Evolutionary conservation across 345 rosid species (phyloP).

Genomic region (Citropsis articulata): DNA sequence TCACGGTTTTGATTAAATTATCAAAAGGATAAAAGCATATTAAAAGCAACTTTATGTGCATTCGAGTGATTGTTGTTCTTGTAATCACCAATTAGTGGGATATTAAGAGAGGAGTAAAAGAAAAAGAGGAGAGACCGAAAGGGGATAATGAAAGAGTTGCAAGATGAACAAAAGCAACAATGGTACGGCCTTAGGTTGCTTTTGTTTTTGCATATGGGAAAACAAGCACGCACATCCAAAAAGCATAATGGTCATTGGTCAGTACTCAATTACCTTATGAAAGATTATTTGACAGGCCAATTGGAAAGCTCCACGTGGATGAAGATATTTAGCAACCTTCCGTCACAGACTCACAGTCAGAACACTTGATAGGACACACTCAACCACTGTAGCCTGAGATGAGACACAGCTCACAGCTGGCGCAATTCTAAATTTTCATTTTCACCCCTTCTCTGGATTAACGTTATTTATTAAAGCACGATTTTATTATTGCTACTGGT

Average conservation of each 20-base stretch:
- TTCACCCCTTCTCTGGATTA: background rate
- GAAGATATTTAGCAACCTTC: constrained; percentile 5
- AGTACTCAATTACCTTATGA: background rate
- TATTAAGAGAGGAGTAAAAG: background rate
- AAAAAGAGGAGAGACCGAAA: too few species aligned
- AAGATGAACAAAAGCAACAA: background rate
- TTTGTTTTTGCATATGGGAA: background rate
- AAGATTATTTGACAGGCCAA: constrained; percentile 9
- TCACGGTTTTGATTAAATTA: background rate
- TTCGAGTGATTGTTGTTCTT: background rate
- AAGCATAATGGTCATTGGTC: background rate
- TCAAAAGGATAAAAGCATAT: background rate
- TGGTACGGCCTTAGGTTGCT: background rate
- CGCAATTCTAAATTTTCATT: background rate
- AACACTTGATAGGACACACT: background rate
- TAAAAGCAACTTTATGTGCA: background rate
- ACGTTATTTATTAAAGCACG: background rate
- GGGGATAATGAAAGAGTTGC: background rate
- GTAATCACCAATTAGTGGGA: background rate
- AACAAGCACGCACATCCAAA: background rate
- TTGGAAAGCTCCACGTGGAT: background rate
- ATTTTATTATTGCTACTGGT: background rate
- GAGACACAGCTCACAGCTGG: background rate
- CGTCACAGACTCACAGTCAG: background rate
- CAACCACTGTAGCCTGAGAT: too few species aligned